phyloP scores from a whole-genome alignment of 2,329 filamentous ascomycete genomes.

The Hypoxylon sp. region DNA sequence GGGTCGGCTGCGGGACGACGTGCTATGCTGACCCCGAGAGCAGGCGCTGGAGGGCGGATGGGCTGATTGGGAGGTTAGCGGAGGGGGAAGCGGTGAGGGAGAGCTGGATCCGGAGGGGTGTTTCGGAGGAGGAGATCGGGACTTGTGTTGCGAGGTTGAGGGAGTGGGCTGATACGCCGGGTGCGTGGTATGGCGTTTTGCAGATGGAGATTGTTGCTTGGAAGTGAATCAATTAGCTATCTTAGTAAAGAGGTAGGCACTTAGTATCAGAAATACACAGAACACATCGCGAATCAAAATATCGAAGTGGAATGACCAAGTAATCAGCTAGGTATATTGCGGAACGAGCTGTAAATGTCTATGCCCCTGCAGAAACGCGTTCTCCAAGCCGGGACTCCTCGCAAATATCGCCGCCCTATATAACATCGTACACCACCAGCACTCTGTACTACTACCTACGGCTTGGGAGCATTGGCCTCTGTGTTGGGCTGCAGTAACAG shows the following conservation, averaged over 20 bases:
- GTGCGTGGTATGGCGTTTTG: constrained; percentile 1
- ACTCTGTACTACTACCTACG: constrained; percentile 10
- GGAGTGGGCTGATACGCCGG: constrained; percentile 2
- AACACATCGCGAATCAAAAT: neutral
- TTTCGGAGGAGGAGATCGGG: neutral
- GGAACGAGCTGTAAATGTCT: constrained; percentile 3
- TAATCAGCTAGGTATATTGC: neutral
- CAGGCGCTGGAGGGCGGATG: neutral
- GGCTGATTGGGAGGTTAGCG: neutral
- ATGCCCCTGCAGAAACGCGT: neutral
- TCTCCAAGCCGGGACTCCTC: constrained; percentile 7
- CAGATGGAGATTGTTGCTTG: constrained; percentile 4
- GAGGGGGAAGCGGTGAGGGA: neutral
- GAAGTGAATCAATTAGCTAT: neutral
- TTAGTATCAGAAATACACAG: neutral
- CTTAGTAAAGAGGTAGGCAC: neutral
- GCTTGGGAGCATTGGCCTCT: constrained; percentile 27
- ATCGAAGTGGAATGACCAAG: neutral
- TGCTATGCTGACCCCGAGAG: neutral
- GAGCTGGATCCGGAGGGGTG: neutral
- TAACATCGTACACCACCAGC: neutral
- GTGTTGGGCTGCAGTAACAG: constrained; percentile 47
- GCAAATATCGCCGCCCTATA: constrained; percentile 3
- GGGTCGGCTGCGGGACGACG: neutral
- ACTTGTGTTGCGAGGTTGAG: neutral